phyloP scores from a whole-genome alignment of 495 filamentous ascomycete genomes.

The Ascodesmis nigricans region DNA sequence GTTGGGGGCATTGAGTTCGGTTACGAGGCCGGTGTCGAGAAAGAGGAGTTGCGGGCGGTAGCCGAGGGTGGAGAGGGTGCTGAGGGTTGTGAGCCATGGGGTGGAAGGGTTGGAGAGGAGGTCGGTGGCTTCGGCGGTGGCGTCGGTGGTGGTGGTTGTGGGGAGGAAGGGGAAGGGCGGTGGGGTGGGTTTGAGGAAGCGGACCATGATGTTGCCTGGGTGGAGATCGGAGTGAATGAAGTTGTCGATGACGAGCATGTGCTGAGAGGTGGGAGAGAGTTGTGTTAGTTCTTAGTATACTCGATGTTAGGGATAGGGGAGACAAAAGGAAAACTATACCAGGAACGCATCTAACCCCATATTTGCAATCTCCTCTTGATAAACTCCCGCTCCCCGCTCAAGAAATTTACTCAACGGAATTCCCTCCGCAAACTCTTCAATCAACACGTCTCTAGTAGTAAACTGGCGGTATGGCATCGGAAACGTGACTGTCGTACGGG shows the following conservation, averaged over 20 bases:
- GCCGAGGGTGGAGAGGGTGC: conserved; percentile 64
- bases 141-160: conserved; percentile 39
- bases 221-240: conserved; percentile 98
- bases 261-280: conserved; percentile 20
- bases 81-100: conserved; percentile 57
- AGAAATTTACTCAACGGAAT: conserved; percentile 81
- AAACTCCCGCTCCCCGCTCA: conserved; percentile 73
- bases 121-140: conserved; percentile 78
- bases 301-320: background rate
- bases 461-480: conserved; percentile 83
- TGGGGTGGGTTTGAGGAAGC: conserved; percentile 71
- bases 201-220: conserved; percentile 98
- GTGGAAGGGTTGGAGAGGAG: too few species aligned
- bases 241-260: conserved; percentile 94
- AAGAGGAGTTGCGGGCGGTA: conserved; percentile 91
- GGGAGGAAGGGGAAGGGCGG: conserved; percentile 24
- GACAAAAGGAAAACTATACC: conserved; percentile 12
- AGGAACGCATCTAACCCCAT: conserved; percentile 96
- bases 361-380: conserved; percentile 81
- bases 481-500: conserved; percentile 82
- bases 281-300: background rate
- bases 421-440: conserved; percentile 90
- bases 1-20: conserved; percentile 70
- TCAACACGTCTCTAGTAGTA: conserved; percentile 71
- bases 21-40: conserved; percentile 93